Percentiles rank a stretch among this genome's conserved stretches.
Conservation (phyloP, 805 yeast species). For the Candida maltosa region DNA sequence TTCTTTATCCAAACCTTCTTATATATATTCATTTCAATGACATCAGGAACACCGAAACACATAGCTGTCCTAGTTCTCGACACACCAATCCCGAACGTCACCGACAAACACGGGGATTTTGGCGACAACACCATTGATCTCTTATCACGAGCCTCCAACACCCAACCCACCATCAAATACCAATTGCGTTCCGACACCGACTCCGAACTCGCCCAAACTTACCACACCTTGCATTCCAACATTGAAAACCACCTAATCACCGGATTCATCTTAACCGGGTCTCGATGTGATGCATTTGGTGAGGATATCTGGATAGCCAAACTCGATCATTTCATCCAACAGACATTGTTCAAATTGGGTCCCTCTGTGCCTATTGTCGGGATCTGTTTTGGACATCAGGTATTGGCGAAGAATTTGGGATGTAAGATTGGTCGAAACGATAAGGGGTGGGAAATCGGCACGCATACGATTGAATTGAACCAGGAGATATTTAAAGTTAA, state of each 20-base stretch:
- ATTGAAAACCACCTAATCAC: constrained; percentile 24
- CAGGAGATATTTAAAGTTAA: constrained; percentile 26
- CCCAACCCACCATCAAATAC: constrained; percentile 15
- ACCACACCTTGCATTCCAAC: constrained; percentile 17
- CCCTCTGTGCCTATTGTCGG: constrained; percentile 51
- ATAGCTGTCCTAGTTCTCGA: constrained; percentile 42
- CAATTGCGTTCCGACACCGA: constrained; percentile 8
- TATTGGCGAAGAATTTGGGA: constrained; percentile 65
- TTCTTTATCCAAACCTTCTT: too few relatives aligned
- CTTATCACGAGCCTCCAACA: constrained; percentile 12
- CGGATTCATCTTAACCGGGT: constrained; percentile 53
- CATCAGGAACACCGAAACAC: too few relatives aligned
- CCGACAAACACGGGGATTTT: constrained; percentile 46
- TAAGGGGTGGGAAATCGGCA: constrained; percentile 74
- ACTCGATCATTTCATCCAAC: constrained; percentile 32
- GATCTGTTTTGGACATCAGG: constrained; percentile 87
- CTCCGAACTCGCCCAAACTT: constrained; percentile 5
- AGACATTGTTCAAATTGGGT: constrained; percentile 10
- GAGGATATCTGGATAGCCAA: constrained; percentile 39
- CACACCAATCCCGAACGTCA: constrained; percentile 26
- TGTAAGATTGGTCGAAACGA: constrained; percentile 54
- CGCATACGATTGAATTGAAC: constrained; percentile 47
- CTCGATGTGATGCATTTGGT: constrained; percentile 45
- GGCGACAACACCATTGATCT: constrained; percentile 45
- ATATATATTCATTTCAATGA: too few relatives aligned